Evolutionary conservation across 257 asterid species (phyloP).

Genomic region (Echium plantagineum): DNA sequence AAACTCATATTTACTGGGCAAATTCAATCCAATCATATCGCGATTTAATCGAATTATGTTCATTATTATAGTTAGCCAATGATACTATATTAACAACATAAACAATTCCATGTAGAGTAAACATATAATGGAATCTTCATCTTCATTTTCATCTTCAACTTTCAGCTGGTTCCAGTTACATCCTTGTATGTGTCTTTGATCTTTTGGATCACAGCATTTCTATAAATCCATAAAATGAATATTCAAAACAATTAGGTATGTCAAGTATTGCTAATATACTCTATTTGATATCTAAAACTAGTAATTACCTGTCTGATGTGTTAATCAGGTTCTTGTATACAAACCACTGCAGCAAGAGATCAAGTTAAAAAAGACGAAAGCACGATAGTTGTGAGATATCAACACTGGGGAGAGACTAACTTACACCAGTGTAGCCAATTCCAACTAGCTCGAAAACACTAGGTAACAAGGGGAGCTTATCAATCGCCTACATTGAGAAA

Average conservation of each 20-base stretch:
- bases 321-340: conserved; percentile 58
- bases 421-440: conserved; percentile 77
- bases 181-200: conserved; percentile 45
- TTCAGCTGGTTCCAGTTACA: conserved; percentile 47
- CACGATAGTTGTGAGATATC: not conserved
- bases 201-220: conserved; percentile 64
- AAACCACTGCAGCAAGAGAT: conserved; percentile 54
- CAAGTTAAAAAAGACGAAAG: not conserved
- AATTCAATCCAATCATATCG: not conserved
- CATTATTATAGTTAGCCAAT: not conserved
- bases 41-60: not conserved
- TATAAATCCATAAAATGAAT: conserved; percentile 17
- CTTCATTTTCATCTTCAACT: not conserved
- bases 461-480: conserved; percentile 80
- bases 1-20: not conserved
- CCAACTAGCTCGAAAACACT: conserved; percentile 84
- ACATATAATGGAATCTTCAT: not conserved
- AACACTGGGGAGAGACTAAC: conserved; percentile 6
- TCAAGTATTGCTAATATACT: not conserved
- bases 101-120: too few relatives aligned
- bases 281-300: not conserved
- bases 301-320: conserved; percentile 50
- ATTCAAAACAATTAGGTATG: not conserved
- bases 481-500: conserved; percentile 51
- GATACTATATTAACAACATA: not conserved